Evolutionary conservation across 2,329 filamentous ascomycete species (phyloP), one percentile per base, ranked within the genome.

Genomic region (Gliomastix tumulicola): DNA sequence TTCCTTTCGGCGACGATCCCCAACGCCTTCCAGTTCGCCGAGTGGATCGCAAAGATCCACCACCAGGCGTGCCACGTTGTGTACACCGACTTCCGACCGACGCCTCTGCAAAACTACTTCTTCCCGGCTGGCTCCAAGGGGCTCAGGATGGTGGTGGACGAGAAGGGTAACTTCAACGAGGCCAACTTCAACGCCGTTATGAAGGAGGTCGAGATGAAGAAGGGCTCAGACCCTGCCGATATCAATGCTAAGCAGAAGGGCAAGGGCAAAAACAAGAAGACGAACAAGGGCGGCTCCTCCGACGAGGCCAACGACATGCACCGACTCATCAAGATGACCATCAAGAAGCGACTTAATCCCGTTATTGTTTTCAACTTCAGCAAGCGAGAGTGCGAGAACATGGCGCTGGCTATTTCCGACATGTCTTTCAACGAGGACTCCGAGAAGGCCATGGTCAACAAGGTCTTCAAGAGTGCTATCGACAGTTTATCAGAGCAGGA

Each of bases 311-410:
- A 77, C 2, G 92, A 98, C 61, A 95, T 98, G 43, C 88, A 88
- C 68, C 97, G 96, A 71, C 95, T 98, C 51, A 85, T 98, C 47
- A 86, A 85, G 61, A 98, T 98, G 92, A 94, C 97, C 49, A 94
- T 98, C 82, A 75, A 87, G 63, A 95, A 89, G 67, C 92, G 85
- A 56, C 94, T 92, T 64, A 96, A 98, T 53, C 92, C 92, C 0
- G 92, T 97, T 50, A 98, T 98, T 56, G 88, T 98, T 27, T 98
- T 98, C 76, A 97, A 90, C 62, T 98, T 98, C 68, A 96, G 89
- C 72, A 98, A 98, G 68, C 77, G 90, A 46, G 90, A 97, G 52
- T 96, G 90, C 57, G 92, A 98, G 64, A 80, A 82, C 44, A 81
- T 92, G 59, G 92, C 92, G 3, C 69, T 98, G 32, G 78, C 88